phyloP scores from a whole-genome alignment of 2,329 filamentous ascomycete species.

The Botrytis elliptica region DNA sequence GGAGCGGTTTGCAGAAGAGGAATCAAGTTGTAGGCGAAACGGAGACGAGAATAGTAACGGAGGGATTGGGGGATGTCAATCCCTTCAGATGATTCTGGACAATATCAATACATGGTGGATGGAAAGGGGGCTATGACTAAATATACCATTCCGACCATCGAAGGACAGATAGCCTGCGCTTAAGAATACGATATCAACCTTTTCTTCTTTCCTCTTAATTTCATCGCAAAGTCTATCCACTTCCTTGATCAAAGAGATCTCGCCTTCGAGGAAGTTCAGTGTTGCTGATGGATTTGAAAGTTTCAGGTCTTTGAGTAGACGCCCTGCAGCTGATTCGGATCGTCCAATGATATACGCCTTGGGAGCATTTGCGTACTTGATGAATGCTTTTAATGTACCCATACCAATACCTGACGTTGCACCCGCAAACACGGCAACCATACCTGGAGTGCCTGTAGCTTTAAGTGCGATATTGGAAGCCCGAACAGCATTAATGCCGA shows the following conservation, averaged over 20 bases:
- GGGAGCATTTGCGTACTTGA: conserved; percentile 43
- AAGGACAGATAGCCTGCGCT: conserved; percentile 43
- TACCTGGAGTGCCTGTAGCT: conserved; percentile 34
- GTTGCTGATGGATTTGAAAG: conserved; percentile 45
- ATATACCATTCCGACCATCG: conserved; percentile 34
- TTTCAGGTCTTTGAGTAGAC: conserved; percentile 44
- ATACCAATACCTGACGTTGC: conserved; percentile 57
- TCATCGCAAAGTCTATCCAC: conserved; percentile 50
- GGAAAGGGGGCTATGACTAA: not conserved
- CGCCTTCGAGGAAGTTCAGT: conserved; percentile 50
- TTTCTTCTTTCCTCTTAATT: conserved; percentile 46
- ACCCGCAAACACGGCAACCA: conserved; percentile 53
- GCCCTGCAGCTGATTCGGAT: conserved; percentile 39
- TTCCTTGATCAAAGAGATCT: conserved; percentile 50
- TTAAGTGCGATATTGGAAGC: conserved; percentile 43
- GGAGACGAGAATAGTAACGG: conserved; percentile 56
- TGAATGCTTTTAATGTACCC: conserved; percentile 48
- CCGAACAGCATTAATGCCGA: conserved; percentile 39
- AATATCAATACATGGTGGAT: conserved; percentile 20
- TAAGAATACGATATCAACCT: conserved; percentile 49
- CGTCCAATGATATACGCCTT: conserved; percentile 54
- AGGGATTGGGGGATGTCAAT: conserved; percentile 53
- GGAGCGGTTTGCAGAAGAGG: conserved; percentile 51
- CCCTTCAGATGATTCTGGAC: conserved; percentile 54
- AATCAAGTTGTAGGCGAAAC: conserved; percentile 56